Percentiles rank a stretch among this genome's conserved stretches.
Evolutionary conservation across 805 yeast genomes (phyloP).

Genomic region (Metschnikowia cubensis): DNA sequence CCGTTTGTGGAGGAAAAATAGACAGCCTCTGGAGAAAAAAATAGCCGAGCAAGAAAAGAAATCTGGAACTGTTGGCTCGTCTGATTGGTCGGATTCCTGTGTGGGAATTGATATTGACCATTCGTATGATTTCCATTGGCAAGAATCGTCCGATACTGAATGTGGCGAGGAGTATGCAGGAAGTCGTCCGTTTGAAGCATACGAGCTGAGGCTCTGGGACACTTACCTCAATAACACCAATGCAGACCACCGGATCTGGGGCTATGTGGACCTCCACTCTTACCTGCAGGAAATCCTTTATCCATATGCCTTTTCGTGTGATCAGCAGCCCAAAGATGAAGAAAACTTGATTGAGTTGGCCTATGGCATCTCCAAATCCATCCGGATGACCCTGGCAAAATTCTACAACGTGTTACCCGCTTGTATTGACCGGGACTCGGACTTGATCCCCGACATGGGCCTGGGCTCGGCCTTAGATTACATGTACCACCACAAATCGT

Average conservation of each 20-base stretch:
- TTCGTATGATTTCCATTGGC: slow-evolving; percentile 74
- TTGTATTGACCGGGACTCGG: slow-evolving; percentile 74
- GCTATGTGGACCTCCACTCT: slow-evolving; percentile 79
- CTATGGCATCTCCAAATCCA: slow-evolving; percentile 73
- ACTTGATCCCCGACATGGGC: slow-evolving; percentile 68
- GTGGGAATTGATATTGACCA: slow-evolving; percentile 85
- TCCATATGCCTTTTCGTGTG: slow-evolving; percentile 81
- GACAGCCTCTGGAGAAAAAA: slow-evolving; percentile 45
- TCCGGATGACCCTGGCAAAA: slow-evolving; percentile 60
- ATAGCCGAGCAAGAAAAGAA: slow-evolving; percentile 20
- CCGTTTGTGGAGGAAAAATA: slow-evolving; percentile 83
- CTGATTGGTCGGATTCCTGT: slow-evolving; percentile 45
- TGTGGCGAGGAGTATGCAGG: slow-evolving; percentile 87
- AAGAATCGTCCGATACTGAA: slow-evolving; percentile 55
- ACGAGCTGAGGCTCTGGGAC: slow-evolving; percentile 38
- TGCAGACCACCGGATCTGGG: slow-evolving; percentile 58
- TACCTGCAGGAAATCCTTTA: slow-evolving; percentile 79
- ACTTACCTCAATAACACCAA: slow-evolving; percentile 41
- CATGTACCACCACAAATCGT: slow-evolving; percentile 78
- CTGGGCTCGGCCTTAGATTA: slow-evolving; percentile 78
- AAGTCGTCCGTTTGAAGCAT: slow-evolving; percentile 58
- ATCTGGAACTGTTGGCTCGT: neutral
- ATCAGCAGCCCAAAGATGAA: slow-evolving; percentile 67
- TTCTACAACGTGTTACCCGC: slow-evolving; percentile 70
- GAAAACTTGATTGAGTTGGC: slow-evolving; percentile 80